A percentile compares a stretch with the other conserved stretches of the same genome.
phyloP scores from a whole-genome alignment of 1,139 yeast genomes.

The Nakaseomyces bracarensis region DNA sequence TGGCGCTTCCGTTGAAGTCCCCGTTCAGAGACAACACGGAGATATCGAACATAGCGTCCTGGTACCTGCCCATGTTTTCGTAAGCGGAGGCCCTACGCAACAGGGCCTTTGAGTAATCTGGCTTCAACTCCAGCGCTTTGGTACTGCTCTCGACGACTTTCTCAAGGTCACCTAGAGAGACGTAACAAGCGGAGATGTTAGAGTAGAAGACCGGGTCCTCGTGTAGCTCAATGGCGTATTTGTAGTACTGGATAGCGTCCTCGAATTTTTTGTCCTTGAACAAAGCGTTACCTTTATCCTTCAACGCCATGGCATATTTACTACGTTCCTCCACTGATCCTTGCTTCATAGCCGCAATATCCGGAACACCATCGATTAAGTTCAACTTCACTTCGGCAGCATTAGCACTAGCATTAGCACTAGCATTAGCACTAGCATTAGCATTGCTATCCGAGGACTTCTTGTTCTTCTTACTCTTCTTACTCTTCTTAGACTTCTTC shows the following conservation, averaged over 20 bases:
- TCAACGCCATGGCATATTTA: conserved; percentile 65
- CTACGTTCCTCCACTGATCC: conserved; percentile 45
- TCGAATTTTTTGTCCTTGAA: conserved; percentile 62
- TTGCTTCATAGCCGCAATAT: conserved; percentile 34
- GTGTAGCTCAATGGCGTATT: conserved; percentile 64
- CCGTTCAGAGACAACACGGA: conserved; percentile 73
- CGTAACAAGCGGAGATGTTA: conserved; percentile 89
- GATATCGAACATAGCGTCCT: conserved; percentile 82
- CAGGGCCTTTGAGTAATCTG: conserved; percentile 80
- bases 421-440: not conserved
- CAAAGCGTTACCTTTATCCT: conserved; percentile 77
- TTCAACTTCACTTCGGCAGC: not conserved
- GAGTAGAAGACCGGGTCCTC: conserved; percentile 82
- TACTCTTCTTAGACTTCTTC: conserved; percentile 24
- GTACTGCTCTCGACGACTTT: conserved; percentile 82
- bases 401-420: not conserved
- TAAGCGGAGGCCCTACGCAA: conserved; percentile 74
- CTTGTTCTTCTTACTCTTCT: conserved; percentile 37
- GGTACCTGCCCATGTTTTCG: conserved; percentile 66
- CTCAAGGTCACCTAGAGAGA: conserved; percentile 66
- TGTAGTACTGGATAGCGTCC: conserved; percentile 65
- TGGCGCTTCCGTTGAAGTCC: conserved; percentile 64
- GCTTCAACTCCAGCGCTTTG: conserved; percentile 71
- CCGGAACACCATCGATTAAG: not conserved
- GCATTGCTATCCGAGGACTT: conserved; percentile 33